Base-by-base conservation (phyloP, 306 rosid genomes). In the Nissolia schottii region DNA sequence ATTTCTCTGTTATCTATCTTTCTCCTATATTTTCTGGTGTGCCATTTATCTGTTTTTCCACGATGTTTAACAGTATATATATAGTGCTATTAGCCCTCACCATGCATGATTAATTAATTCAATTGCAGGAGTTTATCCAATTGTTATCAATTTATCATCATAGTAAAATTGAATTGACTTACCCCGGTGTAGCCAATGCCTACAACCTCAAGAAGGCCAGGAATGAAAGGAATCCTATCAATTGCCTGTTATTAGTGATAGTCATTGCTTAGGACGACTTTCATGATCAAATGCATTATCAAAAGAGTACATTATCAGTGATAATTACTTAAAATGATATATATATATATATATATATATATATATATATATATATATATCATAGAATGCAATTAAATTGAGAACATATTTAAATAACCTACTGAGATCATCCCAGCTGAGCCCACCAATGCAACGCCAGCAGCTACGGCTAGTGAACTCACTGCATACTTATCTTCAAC, bases 111-210 rank as follows among this genome's bases (percentile, higher is more conserved):
- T 3, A 38, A 23, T 27, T n/a, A 16, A 27, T 8, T 14, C 5
- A 65, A 45, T 1, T 64, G 24, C 38, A 45, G 6, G 18, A 20
- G 29, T 4, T 19, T 23, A 46, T 9, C 24, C 22, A 15, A 49
- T 3, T 51, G 40, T 7, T 1, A n/a, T 46, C 32, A 75, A 31
- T 23, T 13, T 13, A 63, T 2, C 29, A 14, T 22, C 16, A 77
- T 14, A 40, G 51, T 59, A 34, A 23, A 66, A 18, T 43, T 27
- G 4, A 28, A 20, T 70, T 25, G 49, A 78, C 88, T 79, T 81
- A 95, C 99, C 82, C 97, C 99, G 55, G 93, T 67, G 80, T 91
- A 94, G 75, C 96, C 99, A 78, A 94, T 87, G 71, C 99, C 99
- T 35, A 91, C 99, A 15, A 89, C 65, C 82, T 94, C 99, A 77